These are phyloP conservation scores for Boletus speciosus DNA, from an alignment of 768 basidiomycete species.

Conservation along the genomic window DNA sequence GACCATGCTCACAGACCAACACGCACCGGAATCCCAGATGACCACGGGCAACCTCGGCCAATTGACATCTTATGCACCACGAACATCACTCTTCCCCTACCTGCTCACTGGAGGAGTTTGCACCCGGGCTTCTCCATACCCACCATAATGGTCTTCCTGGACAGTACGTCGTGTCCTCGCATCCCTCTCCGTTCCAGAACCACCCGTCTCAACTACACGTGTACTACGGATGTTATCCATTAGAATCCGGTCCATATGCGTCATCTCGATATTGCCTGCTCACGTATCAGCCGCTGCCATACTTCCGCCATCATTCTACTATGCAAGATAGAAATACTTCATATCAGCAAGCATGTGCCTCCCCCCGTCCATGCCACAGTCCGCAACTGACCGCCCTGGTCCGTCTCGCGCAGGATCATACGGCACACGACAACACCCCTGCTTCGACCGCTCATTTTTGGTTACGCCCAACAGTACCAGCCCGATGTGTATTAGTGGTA, in stretches of 20 bases:
- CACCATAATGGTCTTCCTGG: conserved; percentile 37
- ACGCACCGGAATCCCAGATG: not conserved
- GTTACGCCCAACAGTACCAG: conserved; percentile 36
- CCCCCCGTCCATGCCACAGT: conserved; percentile 22
- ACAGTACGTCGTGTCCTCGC: conserved; percentile 48
- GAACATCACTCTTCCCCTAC: conserved; percentile 13
- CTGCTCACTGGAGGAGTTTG: conserved; percentile 12
- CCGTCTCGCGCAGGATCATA: conserved; percentile 20
- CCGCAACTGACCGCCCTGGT: conserved; percentile 18
- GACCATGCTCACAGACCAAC: conserved; percentile 2
- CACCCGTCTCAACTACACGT: conserved; percentile 33
- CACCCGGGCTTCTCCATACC: conserved; percentile 30
- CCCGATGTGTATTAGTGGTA: conserved; percentile 49
- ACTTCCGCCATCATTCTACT: conserved; percentile 38
- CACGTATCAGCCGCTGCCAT: conserved; percentile 30
- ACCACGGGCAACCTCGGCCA: not conserved
- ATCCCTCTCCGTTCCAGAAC: conserved; percentile 29
- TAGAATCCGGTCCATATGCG: conserved; percentile 37
- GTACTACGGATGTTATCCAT: conserved; percentile 33
- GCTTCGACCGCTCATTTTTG: conserved; percentile 34
- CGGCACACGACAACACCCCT: conserved; percentile 18
- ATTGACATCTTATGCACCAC: not conserved
- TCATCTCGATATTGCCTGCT: conserved; percentile 43
- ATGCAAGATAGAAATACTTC: conserved; percentile 32
- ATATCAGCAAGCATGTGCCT: conserved; percentile 18